Evolutionary conservation across 2,329 filamentous ascomycete genomes (phyloP), one percentile per base, ranked within the genome.

Genomic region (Botrytis deweyae): DNA sequence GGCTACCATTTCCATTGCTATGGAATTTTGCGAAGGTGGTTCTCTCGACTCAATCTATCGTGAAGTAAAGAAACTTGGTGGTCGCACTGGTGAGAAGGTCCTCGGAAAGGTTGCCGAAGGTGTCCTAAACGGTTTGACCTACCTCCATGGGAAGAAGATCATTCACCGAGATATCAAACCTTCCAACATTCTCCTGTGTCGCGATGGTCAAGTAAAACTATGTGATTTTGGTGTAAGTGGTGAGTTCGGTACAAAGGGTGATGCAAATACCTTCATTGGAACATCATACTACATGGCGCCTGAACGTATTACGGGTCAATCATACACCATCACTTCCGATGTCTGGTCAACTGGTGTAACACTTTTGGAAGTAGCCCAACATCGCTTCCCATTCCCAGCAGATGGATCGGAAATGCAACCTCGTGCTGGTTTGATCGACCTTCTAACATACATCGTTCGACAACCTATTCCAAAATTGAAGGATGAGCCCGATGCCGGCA

Each of bases 241-340:
- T 77, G 96, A 98, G 83, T 98, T 98, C 81, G 97, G 96, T 77
- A 99, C 96, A 68, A 98, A 99, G 83, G 96, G 96, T 72, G 96
- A 98, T 82, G 96, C 96, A 77, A 98, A 98, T 82, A 99, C 96
- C 0, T 99, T 99, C 81, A 99, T 99, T 81, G 96, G 96, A 76
- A 99, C 96, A 20, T 97, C 93, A 75, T 99, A 98, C 82, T 99
- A 99, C 86, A 99, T 99, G 96, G 96, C 96, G 6, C 96, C 96
- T 0, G 96, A 99, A 83, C 92, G 96, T 70, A 99, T 99, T 82
- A 98, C 96, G 1, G 96, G 96, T 74, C 94, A 98, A 85, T 95
- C 92, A 68, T 99, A 99, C 83, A 99, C 95, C 75, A 99, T 99
- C 83, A 99, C 95, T 3, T 97, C 94, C 12, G 96, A 99, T 79